A percentile compares a stretch with the other conserved stretches of the same genome.
These are phyloP conservation scores for Ceratocystis papillata DNA, from an alignment of 2,329 filamentous ascomycete species.

Conservation along the genomic window DNA sequence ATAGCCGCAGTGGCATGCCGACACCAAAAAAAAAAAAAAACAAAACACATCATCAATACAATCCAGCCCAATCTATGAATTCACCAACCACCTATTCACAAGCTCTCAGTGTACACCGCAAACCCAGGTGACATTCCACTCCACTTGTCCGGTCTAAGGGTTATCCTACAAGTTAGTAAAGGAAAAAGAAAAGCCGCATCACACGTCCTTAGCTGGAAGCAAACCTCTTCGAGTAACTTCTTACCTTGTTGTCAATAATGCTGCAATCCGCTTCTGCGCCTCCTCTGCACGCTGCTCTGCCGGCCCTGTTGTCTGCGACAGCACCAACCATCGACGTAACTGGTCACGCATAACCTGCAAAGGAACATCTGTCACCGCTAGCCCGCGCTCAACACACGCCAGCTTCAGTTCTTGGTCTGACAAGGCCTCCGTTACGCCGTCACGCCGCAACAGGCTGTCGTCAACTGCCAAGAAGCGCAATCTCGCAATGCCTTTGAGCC, in stretches of 20 bases:
- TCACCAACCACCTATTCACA: neutral
- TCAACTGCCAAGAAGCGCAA: constrained; percentile 58
- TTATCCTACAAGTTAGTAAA: neutral
- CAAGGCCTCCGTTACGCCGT: constrained; percentile 51
- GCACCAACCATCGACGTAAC: constrained; percentile 40
- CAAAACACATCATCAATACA: neutral
- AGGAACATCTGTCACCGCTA: constrained; percentile 46
- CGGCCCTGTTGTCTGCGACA: constrained; percentile 34
- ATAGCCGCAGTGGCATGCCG: neutral
- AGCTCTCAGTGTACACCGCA: neutral
- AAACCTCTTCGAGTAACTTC: constrained; percentile 18
- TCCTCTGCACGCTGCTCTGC: constrained; percentile 27
- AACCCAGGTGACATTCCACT: constrained; percentile 12
- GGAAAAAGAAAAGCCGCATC: too few relatives aligned
- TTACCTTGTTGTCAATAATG: constrained; percentile 36
- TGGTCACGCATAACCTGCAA: constrained; percentile 44
- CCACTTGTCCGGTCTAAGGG: constrained; percentile 10
- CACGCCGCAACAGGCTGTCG: constrained; percentile 54
- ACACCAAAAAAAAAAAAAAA: neutral
- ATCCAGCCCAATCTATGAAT: neutral
- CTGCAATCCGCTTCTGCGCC: constrained; percentile 33
- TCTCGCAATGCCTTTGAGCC: constrained; percentile 41
- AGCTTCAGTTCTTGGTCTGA: constrained; percentile 54
- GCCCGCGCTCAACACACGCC: constrained; percentile 60
- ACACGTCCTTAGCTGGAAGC: too few relatives aligned